Conservation (phyloP, 1,284 basidiomycete genomes). For the Microbotryomycetes sp. region DNA sequence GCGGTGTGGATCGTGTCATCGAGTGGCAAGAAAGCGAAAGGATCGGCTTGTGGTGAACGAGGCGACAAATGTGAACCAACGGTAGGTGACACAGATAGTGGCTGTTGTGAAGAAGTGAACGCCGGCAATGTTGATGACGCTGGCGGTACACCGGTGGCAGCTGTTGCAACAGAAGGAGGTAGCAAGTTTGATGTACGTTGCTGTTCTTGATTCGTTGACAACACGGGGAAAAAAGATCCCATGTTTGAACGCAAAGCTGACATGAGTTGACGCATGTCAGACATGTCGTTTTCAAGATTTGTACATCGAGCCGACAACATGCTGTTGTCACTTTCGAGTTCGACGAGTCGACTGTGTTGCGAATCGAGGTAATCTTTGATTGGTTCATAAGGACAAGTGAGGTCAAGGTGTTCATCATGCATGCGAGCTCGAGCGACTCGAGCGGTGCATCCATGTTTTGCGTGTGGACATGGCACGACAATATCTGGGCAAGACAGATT, state of each 20-base stretch:
- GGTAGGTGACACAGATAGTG: neutral
- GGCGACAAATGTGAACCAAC: neutral
- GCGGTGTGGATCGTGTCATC: neutral
- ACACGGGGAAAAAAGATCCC: conserved; percentile 1
- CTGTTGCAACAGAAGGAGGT: too few species aligned
- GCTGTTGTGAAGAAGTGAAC: neutral
- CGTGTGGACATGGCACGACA: conserved; percentile 19
- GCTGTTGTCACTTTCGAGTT: conserved; percentile 25
- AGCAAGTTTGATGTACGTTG: too few species aligned
- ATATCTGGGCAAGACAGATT: conserved; percentile 12
- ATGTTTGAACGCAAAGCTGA: neutral
- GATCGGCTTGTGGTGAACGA: neutral
- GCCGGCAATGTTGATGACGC: neutral
- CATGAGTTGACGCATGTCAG: neutral
- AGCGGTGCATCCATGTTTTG: conserved; percentile 12
- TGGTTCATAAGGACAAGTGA: conserved; percentile 25
- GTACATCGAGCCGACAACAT: conserved; percentile 1
- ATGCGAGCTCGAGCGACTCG: conserved; percentile 11
- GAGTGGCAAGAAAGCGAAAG: neutral
- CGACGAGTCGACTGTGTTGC: conserved; percentile 2
- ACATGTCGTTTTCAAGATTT: conserved; percentile 8
- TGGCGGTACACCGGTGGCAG: neutral
- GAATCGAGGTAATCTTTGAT: conserved; percentile 11
- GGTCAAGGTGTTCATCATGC: conserved; percentile 15
- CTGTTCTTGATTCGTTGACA: neutral